Evolutionary conservation across 345 rosid species (phyloP).

Genomic region (Cardamine occulta): DNA sequence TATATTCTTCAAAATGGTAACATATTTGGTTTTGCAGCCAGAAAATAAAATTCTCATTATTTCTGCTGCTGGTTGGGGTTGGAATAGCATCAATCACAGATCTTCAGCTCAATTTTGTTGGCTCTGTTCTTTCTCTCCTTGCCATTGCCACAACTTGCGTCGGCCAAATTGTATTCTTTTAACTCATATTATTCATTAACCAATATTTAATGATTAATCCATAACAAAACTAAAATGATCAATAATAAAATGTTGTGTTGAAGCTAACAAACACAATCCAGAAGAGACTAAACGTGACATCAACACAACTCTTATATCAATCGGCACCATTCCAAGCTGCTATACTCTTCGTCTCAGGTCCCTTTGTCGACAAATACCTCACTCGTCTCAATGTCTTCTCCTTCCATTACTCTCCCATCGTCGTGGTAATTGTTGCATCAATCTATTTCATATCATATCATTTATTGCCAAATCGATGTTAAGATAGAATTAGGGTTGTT

Average conservation of each 20-base stretch:
- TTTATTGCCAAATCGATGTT: background rate
- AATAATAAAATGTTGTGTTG: conserved; percentile 18
- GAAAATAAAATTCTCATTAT: conserved; percentile 72
- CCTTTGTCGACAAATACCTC: conserved; percentile 85
- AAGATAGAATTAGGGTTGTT: background rate
- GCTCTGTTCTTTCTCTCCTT: conserved; percentile 76
- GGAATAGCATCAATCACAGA: conserved; percentile 96
- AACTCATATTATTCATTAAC: background rate
- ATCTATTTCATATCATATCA: background rate
- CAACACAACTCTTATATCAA: conserved; percentile 94
- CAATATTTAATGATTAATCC: background rate
- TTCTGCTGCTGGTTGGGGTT: conserved; percentile 77
- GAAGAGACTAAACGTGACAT: conserved; percentile 88
- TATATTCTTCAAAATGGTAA: background rate
- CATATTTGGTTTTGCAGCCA: conserved; percentile 58
- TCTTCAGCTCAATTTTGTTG: conserved; percentile 86
- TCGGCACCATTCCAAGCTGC: conserved; percentile 99
- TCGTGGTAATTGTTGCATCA: conserved; percentile 55
- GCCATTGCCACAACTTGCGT: conserved; percentile 94
- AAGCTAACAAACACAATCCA: conserved; percentile 97
- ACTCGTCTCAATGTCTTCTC: conserved; percentile 89
- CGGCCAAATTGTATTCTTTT: conserved; percentile 90
- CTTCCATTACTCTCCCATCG: conserved; percentile 72
- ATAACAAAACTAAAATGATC: background rate
- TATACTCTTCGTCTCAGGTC: conserved; percentile 93